A percentile compares a stretch with the other conserved stretches of the same genome.
Conservation (phyloP, 345 rosid genomes). For the Nephelium lappaceum region DNA sequence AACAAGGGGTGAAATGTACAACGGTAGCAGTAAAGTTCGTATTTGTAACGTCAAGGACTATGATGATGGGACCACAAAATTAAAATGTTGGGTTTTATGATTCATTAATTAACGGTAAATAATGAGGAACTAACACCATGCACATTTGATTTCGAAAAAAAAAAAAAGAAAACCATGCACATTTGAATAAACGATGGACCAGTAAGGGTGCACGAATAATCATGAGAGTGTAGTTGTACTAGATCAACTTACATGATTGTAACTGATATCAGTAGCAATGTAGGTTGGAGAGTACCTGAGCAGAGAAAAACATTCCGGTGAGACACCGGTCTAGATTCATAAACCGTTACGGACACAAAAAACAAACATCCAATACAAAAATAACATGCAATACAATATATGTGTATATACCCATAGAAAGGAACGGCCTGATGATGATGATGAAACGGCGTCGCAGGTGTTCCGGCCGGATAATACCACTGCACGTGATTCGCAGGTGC, state of each 20-base stretch:
- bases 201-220: not conserved
- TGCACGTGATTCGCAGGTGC: slow-evolving; percentile 70
- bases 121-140: not conserved
- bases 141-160: no score
- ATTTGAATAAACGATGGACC: not conserved
- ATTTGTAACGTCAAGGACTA: no score
- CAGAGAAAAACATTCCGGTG: not conserved
- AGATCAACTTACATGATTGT: slow-evolving; percentile 64
- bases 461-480: slow-evolving; percentile 76
- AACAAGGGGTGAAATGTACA: no score
- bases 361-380: not conserved
- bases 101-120: not conserved
- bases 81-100: not conserved
- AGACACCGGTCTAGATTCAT: slow-evolving; percentile 4
- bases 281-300: slow-evolving; percentile 75
- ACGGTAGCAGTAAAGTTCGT: no score
- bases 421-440: slow-evolving; percentile 74
- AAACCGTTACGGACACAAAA: slow-evolving; percentile 14
- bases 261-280: slow-evolving; percentile 58
- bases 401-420: slow-evolving; percentile 60
- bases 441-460: slow-evolving; percentile 50
- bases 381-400: no score
- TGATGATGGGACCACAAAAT: no score
- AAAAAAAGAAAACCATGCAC: not conserved
- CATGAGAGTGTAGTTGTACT: not conserved